Evolutionary conservation across 108 stramenopile genomes (phyloP).

Genomic region (Nannochloropsis gaditana): DNA sequence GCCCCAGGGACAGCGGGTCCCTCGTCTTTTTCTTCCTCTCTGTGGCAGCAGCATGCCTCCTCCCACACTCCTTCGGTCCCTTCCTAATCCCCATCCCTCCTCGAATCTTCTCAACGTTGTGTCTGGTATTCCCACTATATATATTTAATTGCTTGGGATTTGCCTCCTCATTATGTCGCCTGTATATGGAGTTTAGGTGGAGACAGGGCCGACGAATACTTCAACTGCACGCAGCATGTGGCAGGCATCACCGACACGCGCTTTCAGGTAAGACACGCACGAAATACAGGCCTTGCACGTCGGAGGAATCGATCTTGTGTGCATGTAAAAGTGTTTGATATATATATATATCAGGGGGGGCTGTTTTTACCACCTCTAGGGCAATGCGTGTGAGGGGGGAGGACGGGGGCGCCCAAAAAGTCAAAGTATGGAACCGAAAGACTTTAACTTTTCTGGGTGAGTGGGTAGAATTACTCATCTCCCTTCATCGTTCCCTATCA

Average conservation of each 20-base stretch:
- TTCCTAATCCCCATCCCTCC: background rate
- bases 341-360: no score
- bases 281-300: no score
- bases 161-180: no score
- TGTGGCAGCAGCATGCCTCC: background rate
- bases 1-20: background rate
- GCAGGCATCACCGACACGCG: slow-evolving; percentile 58
- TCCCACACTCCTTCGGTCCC: background rate
- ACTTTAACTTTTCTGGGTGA: no score
- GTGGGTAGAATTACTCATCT: background rate
- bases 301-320: background rate
- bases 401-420: no score
- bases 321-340: background rate
- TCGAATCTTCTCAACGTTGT: background rate
- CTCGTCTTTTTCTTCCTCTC: background rate
- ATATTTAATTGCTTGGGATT: no score
- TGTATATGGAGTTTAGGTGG: background rate
- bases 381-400: no score
- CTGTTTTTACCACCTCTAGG: no score
- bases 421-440: no score
- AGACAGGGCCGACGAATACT: slow-evolving; percentile 81
- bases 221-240: slow-evolving; percentile 92
- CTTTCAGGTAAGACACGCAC: background rate
- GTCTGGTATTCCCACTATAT: no score
- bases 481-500: background rate